These are phyloP conservation scores for Haplosporangium gracile DNA, from an alignment of 192 early-diverging fungal genomes.

Conservation along the genomic window DNA sequence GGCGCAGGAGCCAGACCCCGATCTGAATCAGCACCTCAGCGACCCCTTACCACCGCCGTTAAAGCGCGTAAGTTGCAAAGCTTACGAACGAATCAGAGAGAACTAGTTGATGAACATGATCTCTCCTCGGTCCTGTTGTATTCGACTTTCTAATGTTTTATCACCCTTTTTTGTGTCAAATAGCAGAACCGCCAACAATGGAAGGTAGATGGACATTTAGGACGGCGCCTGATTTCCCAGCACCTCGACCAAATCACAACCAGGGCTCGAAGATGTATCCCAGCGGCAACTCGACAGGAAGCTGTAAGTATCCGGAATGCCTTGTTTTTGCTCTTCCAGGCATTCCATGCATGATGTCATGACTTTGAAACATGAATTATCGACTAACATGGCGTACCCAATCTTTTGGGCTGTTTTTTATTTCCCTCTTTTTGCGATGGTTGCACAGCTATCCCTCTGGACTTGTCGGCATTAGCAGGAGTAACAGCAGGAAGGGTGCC, in stretches of 20 bases:
- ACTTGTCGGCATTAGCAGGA: conserved; percentile 46
- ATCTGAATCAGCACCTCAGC: conserved; percentile 39
- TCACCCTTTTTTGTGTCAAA: background rate
- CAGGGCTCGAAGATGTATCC: conserved; percentile 48
- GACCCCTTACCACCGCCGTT: conserved; percentile 1
- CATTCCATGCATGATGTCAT: conserved; percentile 4
- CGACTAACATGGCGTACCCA: background rate
- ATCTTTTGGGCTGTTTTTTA: conserved; percentile 13
- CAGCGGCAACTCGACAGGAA: conserved; percentile 56
- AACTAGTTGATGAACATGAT: background rate
- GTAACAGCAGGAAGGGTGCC: conserved; percentile 17
- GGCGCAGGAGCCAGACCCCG: conserved; percentile 24
- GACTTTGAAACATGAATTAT: background rate
- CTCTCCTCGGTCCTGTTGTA: background rate
- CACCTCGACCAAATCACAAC: conserved; percentile 33
- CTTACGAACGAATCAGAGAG: background rate
- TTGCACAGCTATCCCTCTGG: conserved; percentile 42
- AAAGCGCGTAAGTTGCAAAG: background rate
- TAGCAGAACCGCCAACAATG: conserved; percentile 55
- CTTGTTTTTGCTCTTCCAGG: background rate
- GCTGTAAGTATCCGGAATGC: conserved; percentile 35
- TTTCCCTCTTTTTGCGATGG: conserved; percentile 4
- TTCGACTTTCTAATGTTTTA: background rate
- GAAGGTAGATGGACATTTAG: conserved; percentile 62
- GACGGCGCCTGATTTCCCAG: conserved; percentile 49